phyloP scores from a whole-genome alignment of 192 early-diverging fungal genomes.

The Backusella mclennaniae region DNA sequence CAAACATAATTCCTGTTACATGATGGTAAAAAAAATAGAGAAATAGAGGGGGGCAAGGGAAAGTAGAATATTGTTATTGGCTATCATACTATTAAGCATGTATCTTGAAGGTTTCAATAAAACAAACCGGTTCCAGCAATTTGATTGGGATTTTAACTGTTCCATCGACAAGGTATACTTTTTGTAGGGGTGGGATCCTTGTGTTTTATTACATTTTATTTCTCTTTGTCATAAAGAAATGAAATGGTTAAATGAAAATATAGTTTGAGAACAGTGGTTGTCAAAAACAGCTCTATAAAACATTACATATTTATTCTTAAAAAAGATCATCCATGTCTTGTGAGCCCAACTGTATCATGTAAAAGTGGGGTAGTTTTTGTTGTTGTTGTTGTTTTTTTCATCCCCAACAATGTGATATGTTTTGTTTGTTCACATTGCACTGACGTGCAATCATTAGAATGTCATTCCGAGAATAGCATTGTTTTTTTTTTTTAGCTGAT shows the following conservation, averaged over 20 bases:
- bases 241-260: background rate
- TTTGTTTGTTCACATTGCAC: conserved; percentile 6
- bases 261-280: background rate
- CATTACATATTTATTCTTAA: background rate
- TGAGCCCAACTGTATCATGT: background rate
- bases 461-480: conserved; percentile 6
- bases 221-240: background rate
- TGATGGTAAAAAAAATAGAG: background rate
- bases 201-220: background rate
- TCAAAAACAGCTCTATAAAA: background rate
- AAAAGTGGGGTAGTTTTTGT: background rate
- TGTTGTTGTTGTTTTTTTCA: background rate
- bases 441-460: conserved; percentile 1
- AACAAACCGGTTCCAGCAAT: background rate
- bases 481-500: background rate
- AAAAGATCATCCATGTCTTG: background rate
- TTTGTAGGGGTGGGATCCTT: background rate
- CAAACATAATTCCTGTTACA: background rate
- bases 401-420: conserved; percentile 6
- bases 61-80: background rate
- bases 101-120: background rate
- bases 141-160: conserved; percentile 1
- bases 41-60: background rate
- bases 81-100: background rate
- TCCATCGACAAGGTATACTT: background rate